Conservation (phyloP, 2,329 filamentous ascomycete species). For the Neonectria faginata region DNA sequence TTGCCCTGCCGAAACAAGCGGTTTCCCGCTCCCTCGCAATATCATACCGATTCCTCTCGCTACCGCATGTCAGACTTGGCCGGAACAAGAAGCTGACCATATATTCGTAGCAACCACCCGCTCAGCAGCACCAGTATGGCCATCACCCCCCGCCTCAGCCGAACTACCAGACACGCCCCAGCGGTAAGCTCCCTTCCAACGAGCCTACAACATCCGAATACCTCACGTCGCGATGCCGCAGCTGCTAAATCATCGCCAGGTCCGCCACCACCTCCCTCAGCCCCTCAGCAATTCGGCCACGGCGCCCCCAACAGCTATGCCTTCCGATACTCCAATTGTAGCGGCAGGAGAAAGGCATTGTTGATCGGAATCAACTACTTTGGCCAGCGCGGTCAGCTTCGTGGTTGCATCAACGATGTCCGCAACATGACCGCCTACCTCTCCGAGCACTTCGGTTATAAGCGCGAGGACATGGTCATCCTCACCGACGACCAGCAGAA, state of each 20-base stretch:
- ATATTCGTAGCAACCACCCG: conserved; percentile 47
- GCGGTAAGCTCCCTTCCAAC: conserved; percentile 43
- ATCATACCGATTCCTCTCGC: neutral
- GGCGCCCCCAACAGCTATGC: conserved; percentile 84
- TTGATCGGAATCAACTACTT: conserved; percentile 98
- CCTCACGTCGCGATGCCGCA: neutral
- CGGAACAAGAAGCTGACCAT: conserved; percentile 22
- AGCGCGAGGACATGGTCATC: conserved; percentile 95
- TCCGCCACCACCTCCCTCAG: conserved; percentile 74
- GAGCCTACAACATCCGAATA: neutral
- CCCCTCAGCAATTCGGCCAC: conserved; percentile 79
- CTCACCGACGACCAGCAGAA: conserved; percentile 97
- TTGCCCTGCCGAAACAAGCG: neutral
- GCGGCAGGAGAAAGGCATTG: conserved; percentile 86
- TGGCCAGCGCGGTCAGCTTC: conserved; percentile 86
- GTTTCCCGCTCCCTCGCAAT: neutral
- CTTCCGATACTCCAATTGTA: conserved; percentile 94
- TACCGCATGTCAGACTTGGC: conserved; percentile 10
- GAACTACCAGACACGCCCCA: conserved; percentile 62
- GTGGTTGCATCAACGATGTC: conserved; percentile 97
- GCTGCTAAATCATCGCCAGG: conserved; percentile 47
- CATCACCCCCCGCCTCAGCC: conserved; percentile 54
- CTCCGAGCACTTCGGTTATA: conserved; percentile 90
- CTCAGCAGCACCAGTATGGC: conserved; percentile 50
- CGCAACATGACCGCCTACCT: conserved; percentile 96